Percentiles rank a stretch among this genome's conserved stretches.
Evolutionary conservation across 306 rosid genomes (phyloP).

Genomic region (Echinosophora koreensis): DNA sequence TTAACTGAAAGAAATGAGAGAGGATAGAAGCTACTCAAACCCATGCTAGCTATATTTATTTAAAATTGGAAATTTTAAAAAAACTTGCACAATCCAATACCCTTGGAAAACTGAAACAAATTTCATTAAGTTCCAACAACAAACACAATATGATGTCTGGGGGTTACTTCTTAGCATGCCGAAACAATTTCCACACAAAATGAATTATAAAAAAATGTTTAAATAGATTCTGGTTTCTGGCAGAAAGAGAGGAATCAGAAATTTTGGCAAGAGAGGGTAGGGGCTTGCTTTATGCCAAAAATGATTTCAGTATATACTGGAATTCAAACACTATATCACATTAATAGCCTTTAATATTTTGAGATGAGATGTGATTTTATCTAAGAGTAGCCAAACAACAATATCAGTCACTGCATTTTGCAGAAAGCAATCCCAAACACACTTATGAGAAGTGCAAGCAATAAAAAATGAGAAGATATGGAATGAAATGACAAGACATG

Average conservation of each 20-base stretch:
- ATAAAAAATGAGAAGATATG: neutral
- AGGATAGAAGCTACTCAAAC: slow-evolving; percentile 11
- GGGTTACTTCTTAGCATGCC: neutral
- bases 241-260: neutral
- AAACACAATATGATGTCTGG: slow-evolving; percentile 3
- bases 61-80: neutral
- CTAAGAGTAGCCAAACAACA: neutral
- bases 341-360: neutral
- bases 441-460: slow-evolving; percentile 7
- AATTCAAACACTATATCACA: slow-evolving; percentile 13
- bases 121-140: slow-evolving; percentile 7
- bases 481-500: slow-evolving; percentile 6
- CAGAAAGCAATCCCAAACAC: slow-evolving; percentile 6
- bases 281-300: neutral
- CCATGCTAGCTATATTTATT: neutral
- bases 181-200: neutral
- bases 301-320: neutral
- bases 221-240: neutral
- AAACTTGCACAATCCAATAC: slow-evolving; percentile 7
- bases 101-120: neutral
- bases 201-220: neutral
- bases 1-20: slow-evolving; percentile 31
- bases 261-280: neutral
- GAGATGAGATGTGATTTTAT: neutral
- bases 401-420: neutral